These are phyloP conservation scores for Prinsepia uniflora DNA, from an alignment of 306 rosid species.

Conservation along the genomic window DNA sequence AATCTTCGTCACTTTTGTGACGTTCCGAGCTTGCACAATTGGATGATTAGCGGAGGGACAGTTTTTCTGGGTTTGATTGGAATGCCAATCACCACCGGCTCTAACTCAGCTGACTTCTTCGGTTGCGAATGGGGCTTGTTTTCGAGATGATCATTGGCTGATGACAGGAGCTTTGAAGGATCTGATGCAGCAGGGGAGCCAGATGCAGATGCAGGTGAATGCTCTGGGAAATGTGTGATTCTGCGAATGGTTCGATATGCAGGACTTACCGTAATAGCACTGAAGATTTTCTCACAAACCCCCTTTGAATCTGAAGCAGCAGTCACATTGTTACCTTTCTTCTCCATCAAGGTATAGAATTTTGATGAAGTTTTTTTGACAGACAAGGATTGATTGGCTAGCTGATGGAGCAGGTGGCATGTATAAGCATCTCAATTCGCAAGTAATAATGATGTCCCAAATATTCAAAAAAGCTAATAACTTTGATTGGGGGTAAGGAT, in stretches of 20 bases:
- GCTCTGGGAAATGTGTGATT: neutral
- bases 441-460: too few species aligned
- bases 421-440: slow-evolving; percentile 3
- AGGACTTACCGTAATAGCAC: slow-evolving; percentile 29
- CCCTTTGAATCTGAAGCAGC: slow-evolving; percentile 25
- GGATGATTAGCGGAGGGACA: neutral
- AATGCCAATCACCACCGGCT: neutral
- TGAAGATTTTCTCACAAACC: slow-evolving; percentile 45
- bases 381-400: neutral
- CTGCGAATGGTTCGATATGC: slow-evolving; percentile 27
- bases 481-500: too few species aligned
- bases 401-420: neutral
- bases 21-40: neutral
- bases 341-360: slow-evolving; percentile 31
- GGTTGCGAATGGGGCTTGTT: slow-evolving; percentile 6
- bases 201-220: slow-evolving; percentile 4
- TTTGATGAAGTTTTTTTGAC: neutral
- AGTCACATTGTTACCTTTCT: slow-evolving; percentile 4
- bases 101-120: neutral
- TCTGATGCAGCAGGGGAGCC: slow-evolving; percentile 14
- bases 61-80: slow-evolving; percentile 28
- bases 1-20: neutral
- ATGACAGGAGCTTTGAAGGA: neutral
- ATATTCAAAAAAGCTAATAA: too few species aligned
- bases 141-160: slow-evolving; percentile 5